phyloP scores from a whole-genome alignment of 2,329 filamentous ascomycete genomes.

The Metarhizium album region DNA sequence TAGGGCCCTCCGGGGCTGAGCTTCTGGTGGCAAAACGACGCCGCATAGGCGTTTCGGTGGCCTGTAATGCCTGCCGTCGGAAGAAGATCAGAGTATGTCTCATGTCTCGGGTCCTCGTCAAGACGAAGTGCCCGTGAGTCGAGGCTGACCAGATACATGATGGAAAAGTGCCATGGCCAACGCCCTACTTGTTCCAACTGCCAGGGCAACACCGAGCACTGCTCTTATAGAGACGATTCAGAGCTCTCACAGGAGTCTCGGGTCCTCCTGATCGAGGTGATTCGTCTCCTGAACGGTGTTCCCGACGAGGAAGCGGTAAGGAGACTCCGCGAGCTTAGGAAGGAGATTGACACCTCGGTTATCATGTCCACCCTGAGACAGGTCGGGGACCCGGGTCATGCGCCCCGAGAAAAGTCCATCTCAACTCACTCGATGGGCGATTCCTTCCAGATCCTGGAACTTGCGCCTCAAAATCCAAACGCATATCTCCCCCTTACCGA shows the following conservation, averaged over 20 bases:
- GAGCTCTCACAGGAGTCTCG: slow-evolving; percentile 5
- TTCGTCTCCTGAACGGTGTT: slow-evolving; percentile 15
- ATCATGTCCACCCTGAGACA: slow-evolving; percentile 13
- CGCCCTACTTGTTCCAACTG: slow-evolving; percentile 13
- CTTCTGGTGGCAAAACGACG: too few species aligned
- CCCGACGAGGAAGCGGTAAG: slow-evolving; percentile 10
- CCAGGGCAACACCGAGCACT: slow-evolving; percentile 6
- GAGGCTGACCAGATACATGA: too few species aligned
- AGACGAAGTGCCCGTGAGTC: too few species aligned
- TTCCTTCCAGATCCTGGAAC: neutral
- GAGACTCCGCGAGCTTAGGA: slow-evolving; percentile 13
- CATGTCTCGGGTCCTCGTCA: neutral
- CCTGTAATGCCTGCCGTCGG: neutral
- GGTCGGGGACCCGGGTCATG: neutral
- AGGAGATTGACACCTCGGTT: slow-evolving; percentile 11
- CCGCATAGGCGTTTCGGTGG: neutral
- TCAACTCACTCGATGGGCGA: slow-evolving; percentile 1
- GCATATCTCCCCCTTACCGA: neutral
- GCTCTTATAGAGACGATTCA: slow-evolving; percentile 11
- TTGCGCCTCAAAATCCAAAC: slow-evolving; percentile 2
- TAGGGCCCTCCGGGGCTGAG: too few species aligned
- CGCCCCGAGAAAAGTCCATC: neutral
- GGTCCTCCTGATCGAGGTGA: slow-evolving; percentile 11
- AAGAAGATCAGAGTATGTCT: slow-evolving; percentile 1
- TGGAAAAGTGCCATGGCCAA: slow-evolving; percentile 12